Evolutionary conservation across 2,329 filamentous ascomycete species (phyloP), one percentile per base, ranked within the genome.

Genomic region (Exophiala xenobiotica): DNA sequence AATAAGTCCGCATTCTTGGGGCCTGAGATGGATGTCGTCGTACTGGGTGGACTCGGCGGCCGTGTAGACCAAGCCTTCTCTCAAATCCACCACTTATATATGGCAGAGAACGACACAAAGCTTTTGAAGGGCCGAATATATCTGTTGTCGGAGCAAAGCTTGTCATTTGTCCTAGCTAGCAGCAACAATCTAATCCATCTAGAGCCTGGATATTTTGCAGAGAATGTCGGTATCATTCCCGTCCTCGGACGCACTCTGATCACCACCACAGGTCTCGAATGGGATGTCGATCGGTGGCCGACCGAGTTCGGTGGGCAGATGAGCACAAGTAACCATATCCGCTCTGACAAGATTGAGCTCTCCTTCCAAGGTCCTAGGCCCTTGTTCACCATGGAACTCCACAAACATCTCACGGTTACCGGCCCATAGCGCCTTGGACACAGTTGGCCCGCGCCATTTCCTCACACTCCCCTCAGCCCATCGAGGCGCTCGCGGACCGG

Each of bases 11-110:
- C 4, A 18, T 50, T 70, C 4, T 23, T 56, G 18, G 12, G 29
- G n/a, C n/a, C 39, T 14, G 26, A 20, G 3, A 65, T 78, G 43
- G 79, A 92, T 63, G 83, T 96, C n/a, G 76, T 96, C 9, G 83
- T 88, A 29, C 73, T 96, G 5, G 91, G 92, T 33, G 90, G 91
- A 1, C 78, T 97, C 0, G 90, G 89, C 37, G 93, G 93, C 5
- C 84, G 93, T 23, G 87, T 97, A 12, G 93, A 99, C 69, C 93
- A 99, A 67, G 92, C 87, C 1, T 78, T 99, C 41, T 90, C 89
- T 51, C 85, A 95, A 63, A 78, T 99, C 46, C 89, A 96, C 67
- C 88, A 96, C 66, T 77, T 97, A 39, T 91, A 79, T 51, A 70
- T 74, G 52, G 78, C 57, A 70, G 14, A 68, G 67, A 16, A 63